Base-by-base conservation (phyloP, 2,329 filamentous ascomycete species). In the Tolypocladium nubicola region DNA sequence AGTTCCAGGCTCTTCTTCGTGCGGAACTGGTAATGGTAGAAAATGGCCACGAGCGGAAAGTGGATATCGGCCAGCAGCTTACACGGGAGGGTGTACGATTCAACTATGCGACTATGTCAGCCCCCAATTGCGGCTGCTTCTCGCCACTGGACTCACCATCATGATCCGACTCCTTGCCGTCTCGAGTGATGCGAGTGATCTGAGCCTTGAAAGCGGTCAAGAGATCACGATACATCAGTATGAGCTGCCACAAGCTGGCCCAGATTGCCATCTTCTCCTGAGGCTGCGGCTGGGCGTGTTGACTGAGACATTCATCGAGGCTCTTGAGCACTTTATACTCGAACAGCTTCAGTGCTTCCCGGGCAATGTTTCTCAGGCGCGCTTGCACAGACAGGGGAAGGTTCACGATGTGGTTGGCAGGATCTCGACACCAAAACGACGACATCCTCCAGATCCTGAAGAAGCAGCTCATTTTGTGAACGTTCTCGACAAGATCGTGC, bases 221-320 rank as follows among this genome's bases (percentile, higher is more conserved):
- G 52, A 79, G 65, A 56, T 79, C 75, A 26, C 73, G 72, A 59
- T 80, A 79, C 62, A 78, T 73, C 45, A 79, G 68, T 49, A 80
- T 75, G 57, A 79, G 65, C 59, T 79, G 75, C 76, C 78, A 79
- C 64, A 79, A 65, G 63, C 73, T 74, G 19, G 71, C 74, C 76
- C 77, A 80, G 26, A 79, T 62, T n/a, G 73, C 71, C 58, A 78
- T 65, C 53, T 70, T 71, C 55, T 76, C 75, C 16, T 73, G 65
- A 1, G 66, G 60, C 62, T 71, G 69, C 14, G 74, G 70, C 30
- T 75, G 68, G 13, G 69, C 67, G 53, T 73, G 67, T 53, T 75
- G 74, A 8, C 66, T 64, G 38, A 76, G 64, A 45, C 67, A 71
- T 35, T 71, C 70, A 54, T 76, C 74, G 33, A 76, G 67, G 41